phyloP scores from a whole-genome alignment of 495 filamentous ascomycete species.

The Aspergillus affinis region DNA sequence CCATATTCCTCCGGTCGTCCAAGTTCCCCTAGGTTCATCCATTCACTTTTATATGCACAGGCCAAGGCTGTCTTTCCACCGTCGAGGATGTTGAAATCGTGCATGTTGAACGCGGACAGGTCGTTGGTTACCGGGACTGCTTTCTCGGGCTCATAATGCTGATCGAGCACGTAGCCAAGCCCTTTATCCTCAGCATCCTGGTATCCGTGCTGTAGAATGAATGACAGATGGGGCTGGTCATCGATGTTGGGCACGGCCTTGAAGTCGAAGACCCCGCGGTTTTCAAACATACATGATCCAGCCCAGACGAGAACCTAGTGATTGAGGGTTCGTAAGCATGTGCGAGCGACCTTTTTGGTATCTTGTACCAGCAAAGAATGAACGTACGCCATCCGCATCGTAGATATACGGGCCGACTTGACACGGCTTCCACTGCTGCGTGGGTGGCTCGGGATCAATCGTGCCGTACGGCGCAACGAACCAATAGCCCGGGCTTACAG shows the following conservation, averaged over 20 bases:
- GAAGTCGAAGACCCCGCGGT: conserved; percentile 43
- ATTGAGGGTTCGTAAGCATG: conserved; percentile 3
- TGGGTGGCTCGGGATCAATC: conserved; percentile 31
- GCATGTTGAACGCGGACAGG: conserved; percentile 45
- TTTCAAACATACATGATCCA: conserved; percentile 36
- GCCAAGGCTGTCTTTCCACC: conserved; percentile 45
- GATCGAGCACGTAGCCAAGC: conserved; percentile 34
- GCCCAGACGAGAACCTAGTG: conserved; percentile 42
- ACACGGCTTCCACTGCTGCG: conserved; percentile 35
- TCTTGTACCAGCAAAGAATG: neutral
- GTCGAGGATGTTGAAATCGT: conserved; percentile 48
- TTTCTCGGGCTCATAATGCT: conserved; percentile 35
- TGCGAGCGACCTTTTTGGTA: too few species aligned
- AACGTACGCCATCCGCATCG: conserved; percentile 37
- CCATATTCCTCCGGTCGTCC: conserved; percentile 41
- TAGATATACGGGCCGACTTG: conserved; percentile 48
- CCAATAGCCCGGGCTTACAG: conserved; percentile 39
- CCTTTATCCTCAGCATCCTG: conserved; percentile 32
- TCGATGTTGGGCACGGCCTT: conserved; percentile 38
- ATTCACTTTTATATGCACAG: conserved; percentile 47
- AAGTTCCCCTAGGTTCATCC: conserved; percentile 41
- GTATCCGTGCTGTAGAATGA: conserved; percentile 43
- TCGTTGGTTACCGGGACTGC: conserved; percentile 41
- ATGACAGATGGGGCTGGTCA: conserved; percentile 44
- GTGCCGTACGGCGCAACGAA: conserved; percentile 44